Evolutionary conservation across 1,139 yeast genomes (phyloP), one percentile per base, ranked within the genome.

Genomic region (Magnusiomyces sp.): DNA sequence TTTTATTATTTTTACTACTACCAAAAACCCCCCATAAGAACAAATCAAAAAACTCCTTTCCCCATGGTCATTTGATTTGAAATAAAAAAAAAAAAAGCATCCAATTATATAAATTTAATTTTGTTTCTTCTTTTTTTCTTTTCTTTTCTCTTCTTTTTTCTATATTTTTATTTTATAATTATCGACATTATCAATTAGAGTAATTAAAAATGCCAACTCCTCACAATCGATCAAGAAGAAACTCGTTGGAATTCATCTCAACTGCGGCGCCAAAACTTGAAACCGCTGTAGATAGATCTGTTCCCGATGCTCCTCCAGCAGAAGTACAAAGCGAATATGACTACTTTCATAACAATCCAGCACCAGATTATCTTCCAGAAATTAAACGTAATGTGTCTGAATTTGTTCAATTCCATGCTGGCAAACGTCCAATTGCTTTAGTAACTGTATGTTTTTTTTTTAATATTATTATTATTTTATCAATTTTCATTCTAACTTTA

Each of bases 261-360:
- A 86, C 95, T 0, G 79, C 92, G 1, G 76, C 78, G 20, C 95
- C 95, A 0, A 84, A 80, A 41, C 65, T 88, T 0, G 73, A 71
- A 1, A 67, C 82, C 11, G 97, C 97, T 10, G 85, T 90, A 43
- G 95, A 89, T 64, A 73, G 96, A 49, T 64, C 76, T 1, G 74
- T 81, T 4, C 88, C 86, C 2, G 87, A 81, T 52, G 81, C 83
- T 62, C 94, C 94, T 0, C 84, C 86, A 1, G 96, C 97, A 0
- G 76, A 79, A 50, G 67, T 75, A 5, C 68, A 72, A 6, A 95
- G 86, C 56, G 97, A 89, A 62, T 86, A 82, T 54, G 69, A 70
- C 48, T 90, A 87, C 66, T 90, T 90, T 68, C 71, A 72, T 45
- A 71, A 77, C 46, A 90, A 87, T 62, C 75, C 74, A 2, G 79